Evolutionary conservation across 148 eudicot genomes (phyloP), one percentile per base, ranked within the genome.

Genomic region (Silene conica): DNA sequence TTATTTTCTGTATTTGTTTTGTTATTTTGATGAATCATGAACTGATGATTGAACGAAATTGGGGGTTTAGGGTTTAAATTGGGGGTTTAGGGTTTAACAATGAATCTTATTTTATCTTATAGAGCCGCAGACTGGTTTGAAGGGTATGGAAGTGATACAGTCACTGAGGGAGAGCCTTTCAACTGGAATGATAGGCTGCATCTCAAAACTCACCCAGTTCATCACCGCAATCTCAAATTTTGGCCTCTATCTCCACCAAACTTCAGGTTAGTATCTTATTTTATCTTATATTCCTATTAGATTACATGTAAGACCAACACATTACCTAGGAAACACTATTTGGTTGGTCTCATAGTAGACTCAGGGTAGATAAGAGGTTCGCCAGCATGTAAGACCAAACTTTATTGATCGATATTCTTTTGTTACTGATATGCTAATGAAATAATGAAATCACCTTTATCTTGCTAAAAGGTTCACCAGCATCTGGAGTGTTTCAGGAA

Each of bases 401-500:
- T 72, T 59, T 15, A 14, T 48, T 75, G n/a, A 63, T 56, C n/a
- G n/a, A n/a, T n/a, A 55, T 50, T 54, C 31, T 64, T 64, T 70
- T 61, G 7, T 60, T 23, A 14, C 31, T 57, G 18, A 45, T 26
- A 77, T 73, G 13, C 19, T 70, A 50, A 25, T 50, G 23, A 45
- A 58, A 69, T 69, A n/a, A 45, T 14, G 45, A 48, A 63, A 31
- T 12, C 34, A 20, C 15, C 41, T 21, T 31, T 52, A 41, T 62
- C 18, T 74, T 74, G 21, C 82, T 82, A 58, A 82, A 50, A 84
- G 80, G 41, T 85, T 63, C 84, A 59, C 71, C 86, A 71, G 67
- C 84, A 66, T 83, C 89, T 68, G 89, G 67, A 76, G 87, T 64
- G 73, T 91, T 93, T 78, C 82, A 83, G 80, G 97, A 91, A 84